These are phyloP conservation scores for Angophora floribunda DNA, from an alignment of 345 rosid genomes.

Conservation along the genomic window DNA sequence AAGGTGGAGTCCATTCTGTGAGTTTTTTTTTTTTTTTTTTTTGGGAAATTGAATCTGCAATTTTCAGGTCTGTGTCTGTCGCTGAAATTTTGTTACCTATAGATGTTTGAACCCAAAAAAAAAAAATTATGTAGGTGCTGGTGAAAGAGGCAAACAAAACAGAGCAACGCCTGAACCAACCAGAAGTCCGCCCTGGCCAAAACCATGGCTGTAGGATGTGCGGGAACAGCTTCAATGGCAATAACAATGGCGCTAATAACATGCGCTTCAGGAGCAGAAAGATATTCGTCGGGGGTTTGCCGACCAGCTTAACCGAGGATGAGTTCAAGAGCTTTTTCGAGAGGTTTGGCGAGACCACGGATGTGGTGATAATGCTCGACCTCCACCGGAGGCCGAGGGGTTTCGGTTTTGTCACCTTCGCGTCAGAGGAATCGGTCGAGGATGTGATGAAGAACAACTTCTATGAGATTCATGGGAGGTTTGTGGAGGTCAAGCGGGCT, in stretches of 20 bases:
- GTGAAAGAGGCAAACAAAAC: not conserved
- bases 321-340: constrained; percentile 72
- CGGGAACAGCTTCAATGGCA: not conserved
- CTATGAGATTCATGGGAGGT: constrained; percentile 57
- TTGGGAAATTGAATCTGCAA: not conserved
- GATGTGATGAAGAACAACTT: constrained; percentile 46
- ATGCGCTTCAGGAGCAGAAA: constrained; percentile 16
- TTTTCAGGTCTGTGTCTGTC: not conserved
- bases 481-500: constrained; percentile 77
- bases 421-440: constrained; percentile 59
- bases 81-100: not conserved
- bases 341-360: constrained; percentile 59
- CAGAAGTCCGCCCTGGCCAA: not conserved
- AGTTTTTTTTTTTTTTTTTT: not conserved
- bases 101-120: too few species aligned
- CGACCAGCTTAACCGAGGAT: constrained; percentile 46
- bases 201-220: not conserved
- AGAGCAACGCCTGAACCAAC: not conserved
- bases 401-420: constrained; percentile 78
- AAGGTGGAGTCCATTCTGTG: not conserved
- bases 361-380: constrained; percentile 86
- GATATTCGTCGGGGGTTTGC: constrained; percentile 81
- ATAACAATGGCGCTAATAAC: not conserved
- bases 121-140: not conserved
- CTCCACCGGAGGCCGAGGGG: constrained; percentile 70